Base-by-base conservation (phyloP, 2,329 filamentous ascomycete genomes). In the Eurotiales sp. region DNA sequence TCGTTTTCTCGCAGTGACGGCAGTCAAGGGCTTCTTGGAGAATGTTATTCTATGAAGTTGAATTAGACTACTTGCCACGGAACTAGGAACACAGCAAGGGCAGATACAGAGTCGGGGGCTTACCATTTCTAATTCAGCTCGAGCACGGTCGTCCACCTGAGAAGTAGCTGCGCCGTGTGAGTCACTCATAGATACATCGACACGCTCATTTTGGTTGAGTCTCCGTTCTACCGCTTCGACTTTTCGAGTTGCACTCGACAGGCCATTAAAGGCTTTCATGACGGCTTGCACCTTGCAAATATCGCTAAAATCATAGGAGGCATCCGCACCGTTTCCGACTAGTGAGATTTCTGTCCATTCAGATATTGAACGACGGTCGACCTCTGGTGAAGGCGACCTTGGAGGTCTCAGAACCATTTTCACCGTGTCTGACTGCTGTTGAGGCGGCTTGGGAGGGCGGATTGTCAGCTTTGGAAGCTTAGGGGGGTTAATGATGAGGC, bases 21-120 rank as follows among this genome's bases (percentile, higher is more conserved):
- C 53, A 55, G 11, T 50, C 40, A 8, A 55, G 51, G 25, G 53
- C 47, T 50, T 55, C 53, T 51, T 54, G 49, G 52, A 62, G 27
- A 36, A 62, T 52, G 49, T 52, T 36, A 48, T 58, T 45, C 61
- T 55, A 12, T 59, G 4, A 19, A 3, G 19, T 11, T n/a, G 12
- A n/a, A 30, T 43, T n/a, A 43, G 19, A n/a, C 25, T 32, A 14
- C 17, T 40, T 34, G 25, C 10, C 30, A n/a, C 8, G 10, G 14
- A 17, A 30, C n/a, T n/a, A n/a, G 8, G 23, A 12, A 34, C 10
- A 7, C 7, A n/a, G 23, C 17, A 7, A 21, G n/a, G 30, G 30
- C 4, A 12, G 15, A 12, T 12, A 36, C 4, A 22, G 27, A 11
- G 15, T 19, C 5, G 17, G 23, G 10, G 5, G 34, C 48, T 10